Evolutionary conservation across 805 yeast species (phyloP).

Genomic region (Brettanomyces anomalus): DNA sequence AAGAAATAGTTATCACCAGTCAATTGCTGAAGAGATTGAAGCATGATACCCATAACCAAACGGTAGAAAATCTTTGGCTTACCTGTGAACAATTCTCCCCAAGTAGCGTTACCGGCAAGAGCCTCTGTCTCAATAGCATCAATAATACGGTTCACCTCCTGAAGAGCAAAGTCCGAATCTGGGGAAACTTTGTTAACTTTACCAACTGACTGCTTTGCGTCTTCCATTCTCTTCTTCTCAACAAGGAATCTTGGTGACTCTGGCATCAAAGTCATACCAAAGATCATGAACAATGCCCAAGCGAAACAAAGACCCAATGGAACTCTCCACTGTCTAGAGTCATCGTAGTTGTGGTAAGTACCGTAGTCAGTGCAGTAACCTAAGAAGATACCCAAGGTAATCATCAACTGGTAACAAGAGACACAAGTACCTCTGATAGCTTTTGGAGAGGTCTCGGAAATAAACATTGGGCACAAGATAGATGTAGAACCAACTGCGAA

Average conservation of each 20-base stretch:
- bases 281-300: slow-evolving; percentile 42
- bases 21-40: slow-evolving; percentile 54
- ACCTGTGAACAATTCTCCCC: slow-evolving; percentile 57
- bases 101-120: slow-evolving; percentile 54
- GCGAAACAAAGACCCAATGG: slow-evolving; percentile 45
- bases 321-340: slow-evolving; percentile 58
- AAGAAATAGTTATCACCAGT: slow-evolving; percentile 59
- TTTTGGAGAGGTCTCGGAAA: slow-evolving; percentile 64
- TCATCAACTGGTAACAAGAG: slow-evolving; percentile 59
- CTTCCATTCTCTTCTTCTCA: slow-evolving; percentile 38
- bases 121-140: slow-evolving; percentile 56
- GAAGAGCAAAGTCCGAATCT: slow-evolving; percentile 46
- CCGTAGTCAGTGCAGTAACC: slow-evolving; percentile 65
- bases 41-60: slow-evolving; percentile 45
- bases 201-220: slow-evolving; percentile 48
- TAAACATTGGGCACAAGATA: slow-evolving; percentile 48
- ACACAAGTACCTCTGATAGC: slow-evolving; percentile 64
- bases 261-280: slow-evolving; percentile 52
- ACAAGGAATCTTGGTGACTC: slow-evolving; percentile 63
- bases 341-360: slow-evolving; percentile 39
- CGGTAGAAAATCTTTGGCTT: slow-evolving; percentile 52
- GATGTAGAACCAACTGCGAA: slow-evolving; percentile 47
- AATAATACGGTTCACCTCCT: slow-evolving; percentile 44
- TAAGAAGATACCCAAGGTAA: slow-evolving; percentile 61
- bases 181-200: slow-evolving; percentile 45